Evolutionary conservation across 441 rosid genomes (phyloP), one percentile per base, ranked within the genome.

Genomic region (Breynia disticha): DNA sequence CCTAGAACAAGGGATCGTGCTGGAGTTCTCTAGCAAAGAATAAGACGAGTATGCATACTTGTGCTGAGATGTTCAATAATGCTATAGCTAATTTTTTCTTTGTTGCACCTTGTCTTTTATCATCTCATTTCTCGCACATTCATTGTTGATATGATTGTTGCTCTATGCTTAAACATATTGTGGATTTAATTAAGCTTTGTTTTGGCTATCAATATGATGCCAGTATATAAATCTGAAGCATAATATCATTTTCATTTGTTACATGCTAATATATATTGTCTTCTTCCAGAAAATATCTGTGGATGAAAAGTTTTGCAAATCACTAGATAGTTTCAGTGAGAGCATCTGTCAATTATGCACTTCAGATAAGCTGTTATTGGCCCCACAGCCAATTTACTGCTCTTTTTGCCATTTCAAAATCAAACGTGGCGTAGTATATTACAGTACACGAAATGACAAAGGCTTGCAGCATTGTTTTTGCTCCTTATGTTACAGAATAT

Each of bases 341-440:
- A 80, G 76, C 28, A 10, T 57, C 15, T 84, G 93, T 66, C 82
- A 76, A 46, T 52, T 83, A 61, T 87, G 95, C 62, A 70, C 60
- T 20, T 56, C 56, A 49, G 72, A 57, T 38, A 59, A 20, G 51
- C 73, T 82, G 42, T 19, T 54, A 61, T 71, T 76, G 32, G 74
- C 79, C 50, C 76, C 84, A 50, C 55, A 59, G 35, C 82, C 89
- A 16, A 41, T 79, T 52, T 83, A 79, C 69, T 87, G 95, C 54
- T 67, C 78, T 21, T 46, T 7, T 42, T 87, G 95, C 56, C n/a
- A 38, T 37, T 55, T 52, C 42, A 70, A 72, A 32, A 67, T 87
- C 43, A 79, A 67, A 53, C 64, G 57, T 7, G n/a, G 42, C 12
- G 68, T 66, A 48, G 56, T 46, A 15, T 84, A 82, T 68, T 80